Evolutionary conservation across 179 eudicot species (phyloP).

Genomic region (Monotropa hypopitys): DNA sequence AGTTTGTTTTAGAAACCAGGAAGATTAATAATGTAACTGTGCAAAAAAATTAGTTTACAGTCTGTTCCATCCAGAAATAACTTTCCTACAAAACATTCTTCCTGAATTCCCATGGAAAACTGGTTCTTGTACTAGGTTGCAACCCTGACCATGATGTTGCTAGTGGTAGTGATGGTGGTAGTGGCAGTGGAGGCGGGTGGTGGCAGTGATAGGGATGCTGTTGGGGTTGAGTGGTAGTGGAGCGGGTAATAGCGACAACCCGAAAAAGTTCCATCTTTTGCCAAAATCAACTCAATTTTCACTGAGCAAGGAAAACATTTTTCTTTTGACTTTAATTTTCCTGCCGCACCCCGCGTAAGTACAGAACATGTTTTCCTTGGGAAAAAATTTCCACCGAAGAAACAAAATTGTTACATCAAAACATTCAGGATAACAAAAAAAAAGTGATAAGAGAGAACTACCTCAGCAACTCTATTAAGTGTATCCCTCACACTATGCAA

Average conservation of each 20-base stretch:
- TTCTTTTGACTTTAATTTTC: neutral
- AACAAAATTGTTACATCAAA: neutral
- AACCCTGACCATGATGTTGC: neutral
- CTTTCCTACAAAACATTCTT: neutral
- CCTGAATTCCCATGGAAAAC: neutral
- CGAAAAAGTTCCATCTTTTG: neutral
- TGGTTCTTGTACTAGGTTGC: neutral
- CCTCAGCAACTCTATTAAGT: conserved; percentile 75
- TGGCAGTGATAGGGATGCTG: no score
- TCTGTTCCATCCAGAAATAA: neutral
- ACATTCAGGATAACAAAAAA: neutral
- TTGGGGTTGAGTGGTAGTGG: neutral
- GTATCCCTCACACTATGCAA: conserved; percentile 76
- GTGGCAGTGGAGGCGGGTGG: neutral
- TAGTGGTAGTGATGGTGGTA: neutral
- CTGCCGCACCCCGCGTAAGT: neutral
- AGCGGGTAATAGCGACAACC: neutral
- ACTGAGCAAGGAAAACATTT: neutral
- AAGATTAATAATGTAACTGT: neutral
- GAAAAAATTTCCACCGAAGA: neutral
- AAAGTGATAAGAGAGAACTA: conserved; percentile 15
- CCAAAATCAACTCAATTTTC: neutral
- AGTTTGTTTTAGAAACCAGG: conserved; percentile 6
- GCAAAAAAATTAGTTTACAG: neutral
- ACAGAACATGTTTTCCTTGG: neutral